These are phyloP conservation scores for Lentinus brumalis DNA, from an alignment of 768 basidiomycete species.

Conservation along the genomic window DNA sequence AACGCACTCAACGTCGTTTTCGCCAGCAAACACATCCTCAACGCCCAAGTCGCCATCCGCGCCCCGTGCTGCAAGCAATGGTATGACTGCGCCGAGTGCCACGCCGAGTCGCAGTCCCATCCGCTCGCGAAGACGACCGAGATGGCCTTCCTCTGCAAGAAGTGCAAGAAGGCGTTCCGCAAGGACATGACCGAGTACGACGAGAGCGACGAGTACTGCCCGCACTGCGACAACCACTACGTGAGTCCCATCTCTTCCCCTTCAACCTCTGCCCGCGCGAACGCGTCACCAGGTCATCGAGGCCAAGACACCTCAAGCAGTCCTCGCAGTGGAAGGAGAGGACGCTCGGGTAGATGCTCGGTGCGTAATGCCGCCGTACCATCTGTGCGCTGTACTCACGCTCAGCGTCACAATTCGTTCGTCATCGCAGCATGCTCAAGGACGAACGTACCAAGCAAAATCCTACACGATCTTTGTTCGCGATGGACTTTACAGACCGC, in stretches of 20 bases:
- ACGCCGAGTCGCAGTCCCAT: conserved; percentile 83
- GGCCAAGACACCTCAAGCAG: conserved; percentile 87
- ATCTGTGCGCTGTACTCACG: conserved; percentile 2
- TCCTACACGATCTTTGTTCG: conserved; percentile 51
- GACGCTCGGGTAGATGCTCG: conserved; percentile 86
- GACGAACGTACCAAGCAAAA: conserved; percentile 75
- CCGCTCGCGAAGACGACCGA: conserved; percentile 73
- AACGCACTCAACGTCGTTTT: not conserved
- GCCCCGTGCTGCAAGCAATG: conserved; percentile 98
- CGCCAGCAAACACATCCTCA: conserved; percentile 89
- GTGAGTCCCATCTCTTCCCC: conserved; percentile 47
- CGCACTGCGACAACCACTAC: conserved; percentile 98
- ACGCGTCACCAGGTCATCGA: conserved; percentile 70
- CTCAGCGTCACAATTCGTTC: not conserved
- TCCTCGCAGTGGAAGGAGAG: conserved; percentile 86
- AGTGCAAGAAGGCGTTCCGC: conserved; percentile 93
- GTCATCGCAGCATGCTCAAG: conserved; percentile 71
- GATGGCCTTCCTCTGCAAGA: conserved; percentile 84
- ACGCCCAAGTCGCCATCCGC: conserved; percentile 94
- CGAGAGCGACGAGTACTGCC: conserved; percentile 98
- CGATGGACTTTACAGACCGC: conserved; percentile 48
- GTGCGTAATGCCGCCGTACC: conserved; percentile 44
- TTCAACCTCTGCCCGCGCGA: not conserved
- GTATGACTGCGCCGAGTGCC: conserved; percentile 97
- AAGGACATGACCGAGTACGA: conserved; percentile 94